Conservation (phyloP, 495 filamentous ascomycete genomes). For the Cairneyella variabilis region DNA sequence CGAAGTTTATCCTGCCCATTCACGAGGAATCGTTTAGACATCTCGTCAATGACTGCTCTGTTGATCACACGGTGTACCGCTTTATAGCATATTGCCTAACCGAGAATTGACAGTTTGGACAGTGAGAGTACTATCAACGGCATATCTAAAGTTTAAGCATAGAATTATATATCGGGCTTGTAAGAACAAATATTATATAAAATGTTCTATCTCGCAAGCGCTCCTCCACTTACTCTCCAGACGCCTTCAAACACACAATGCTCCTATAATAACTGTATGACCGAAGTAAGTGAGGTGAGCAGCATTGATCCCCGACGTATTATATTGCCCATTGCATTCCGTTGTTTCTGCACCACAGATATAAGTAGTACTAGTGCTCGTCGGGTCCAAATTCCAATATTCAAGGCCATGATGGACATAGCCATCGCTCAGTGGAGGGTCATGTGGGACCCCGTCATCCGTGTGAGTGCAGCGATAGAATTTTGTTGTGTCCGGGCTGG, state of each 20-base stretch:
- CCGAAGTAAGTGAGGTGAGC: constrained; percentile 6
- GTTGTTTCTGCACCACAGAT: constrained; percentile 13
- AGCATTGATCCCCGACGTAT: constrained; percentile 1
- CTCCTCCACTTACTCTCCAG: not conserved
- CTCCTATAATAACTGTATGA: not conserved
- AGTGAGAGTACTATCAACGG: too few species aligned
- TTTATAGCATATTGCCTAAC: constrained; percentile 28
- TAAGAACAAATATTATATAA: not conserved
- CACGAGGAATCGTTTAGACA: constrained; percentile 27
- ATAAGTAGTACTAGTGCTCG: constrained; percentile 19
- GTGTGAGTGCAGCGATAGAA: constrained; percentile 66
- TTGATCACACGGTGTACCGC: constrained; percentile 29
- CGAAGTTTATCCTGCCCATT: constrained; percentile 17
- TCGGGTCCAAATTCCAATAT: constrained; percentile 47
- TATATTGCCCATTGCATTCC: constrained; percentile 2
- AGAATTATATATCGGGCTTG: not conserved
- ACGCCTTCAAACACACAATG: constrained; percentile 1
- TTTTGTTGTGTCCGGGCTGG: constrained; percentile 27
- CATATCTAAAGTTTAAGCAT: too few species aligned
- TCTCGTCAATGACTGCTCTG: constrained; percentile 30
- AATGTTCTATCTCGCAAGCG: not conserved
- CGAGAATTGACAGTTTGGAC: constrained; percentile 25
- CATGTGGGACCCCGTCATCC: constrained; percentile 61
- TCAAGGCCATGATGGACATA: constrained; percentile 65
- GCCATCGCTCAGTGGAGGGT: constrained; percentile 52